Base-by-base conservation (phyloP, 2,329 filamentous ascomycete genomes). In the Fonsecaea nubica region DNA sequence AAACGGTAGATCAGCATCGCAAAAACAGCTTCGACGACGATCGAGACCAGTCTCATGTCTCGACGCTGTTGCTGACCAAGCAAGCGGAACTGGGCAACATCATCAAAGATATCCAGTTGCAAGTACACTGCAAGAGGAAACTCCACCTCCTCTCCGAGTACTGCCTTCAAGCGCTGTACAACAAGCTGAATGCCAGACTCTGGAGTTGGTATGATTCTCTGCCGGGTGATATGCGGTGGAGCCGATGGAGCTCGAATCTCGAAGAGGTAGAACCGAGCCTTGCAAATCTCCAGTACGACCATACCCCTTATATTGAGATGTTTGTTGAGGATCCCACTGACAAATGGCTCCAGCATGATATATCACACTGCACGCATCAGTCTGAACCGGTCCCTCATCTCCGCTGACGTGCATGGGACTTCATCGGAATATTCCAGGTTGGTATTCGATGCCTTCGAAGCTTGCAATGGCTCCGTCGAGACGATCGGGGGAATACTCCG, bases 141-240 rank as follows among this genome's bases (percentile, higher is more conserved):
- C n/a, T 30, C 25, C 54, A n/a, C 5, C 8, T 15, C 32, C 13
- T 25, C 32, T 48, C 62, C 4, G 15, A 25, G 7, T 32, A 38
- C 25, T 52, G 35, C 21, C 18, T 40, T 18, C 42, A 64, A 5
- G 62, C 48, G 15, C 13, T 64, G n/a, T 58, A 60, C 62, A 60
- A 48, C 56, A 64, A 64, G 25, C 25, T 64, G 6, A 60, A 64
- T 58, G 56, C 62, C n/a, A 42, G 62, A 13, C 57, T 60, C 9
- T 55, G 55, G 57, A 53, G 56, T 50, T 64, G 62, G 62, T 33
- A 64, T 55, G 50, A 64, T 30, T 64, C 62, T 1, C 21, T 64
- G 13, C 62, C 56, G 8, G 57, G 62, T 6, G 56, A 60, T n/a
- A 36, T 64, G 62, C 48, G 62, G 21, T 64, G 62, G 62, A 60